Evolutionary conservation across 139 green algal genomes (phyloP), one percentile per base, ranked within the genome.

Genomic region (Yamagishiella unicocca): DNA sequence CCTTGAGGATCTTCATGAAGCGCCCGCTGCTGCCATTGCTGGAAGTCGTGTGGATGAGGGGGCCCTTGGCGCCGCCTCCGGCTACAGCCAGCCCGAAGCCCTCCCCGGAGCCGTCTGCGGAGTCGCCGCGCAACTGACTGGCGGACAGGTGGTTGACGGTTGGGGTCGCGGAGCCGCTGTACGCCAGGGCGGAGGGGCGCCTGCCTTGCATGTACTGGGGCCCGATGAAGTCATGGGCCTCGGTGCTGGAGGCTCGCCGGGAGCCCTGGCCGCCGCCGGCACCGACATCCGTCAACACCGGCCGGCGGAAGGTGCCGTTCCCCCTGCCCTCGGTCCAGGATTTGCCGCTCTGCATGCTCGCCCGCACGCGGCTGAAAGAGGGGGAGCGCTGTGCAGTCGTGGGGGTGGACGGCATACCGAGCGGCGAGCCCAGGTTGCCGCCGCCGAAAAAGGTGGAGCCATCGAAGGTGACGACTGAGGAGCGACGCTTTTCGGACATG

Each of bases 391-490:
- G 14, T 6, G 66, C 55, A 24, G 21, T 5, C 21, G 14, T 4
- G 12, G 55, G 14, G 21, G 55, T 19, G 55, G 21, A 19, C 21
- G 55, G 12, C 55, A 66, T 27, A 12, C 66, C 25, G 31, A 46
- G 21, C 33, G 66, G 66, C 66, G 35, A 8, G 31, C 35, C 4
- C 33, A 21, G 22, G 33, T 71, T n/a, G n/a, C 62, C 62, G 29
- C 29, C 33, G 31, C 64, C 64, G 64, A 73, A 43, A 2, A 74
- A 8, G 2, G 4, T 19, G 33, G 66, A 21, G 66, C 66, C 66
- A 35, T 74, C 66, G 31, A 74, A 74, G 66, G 66, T 74, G 31
- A 74, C 66, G 33, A 74, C 31, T 33, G 66, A 74, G 31, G 66
- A 74, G 66, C 66, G 66, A 8, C 66, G 35, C 31, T 74, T 46